A percentile compares a stretch with the other conserved stretches of the same genome.
phyloP scores from a whole-genome alignment of 1,139 yeast genomes.

The Hemisphaericaspora xylanilytica region DNA sequence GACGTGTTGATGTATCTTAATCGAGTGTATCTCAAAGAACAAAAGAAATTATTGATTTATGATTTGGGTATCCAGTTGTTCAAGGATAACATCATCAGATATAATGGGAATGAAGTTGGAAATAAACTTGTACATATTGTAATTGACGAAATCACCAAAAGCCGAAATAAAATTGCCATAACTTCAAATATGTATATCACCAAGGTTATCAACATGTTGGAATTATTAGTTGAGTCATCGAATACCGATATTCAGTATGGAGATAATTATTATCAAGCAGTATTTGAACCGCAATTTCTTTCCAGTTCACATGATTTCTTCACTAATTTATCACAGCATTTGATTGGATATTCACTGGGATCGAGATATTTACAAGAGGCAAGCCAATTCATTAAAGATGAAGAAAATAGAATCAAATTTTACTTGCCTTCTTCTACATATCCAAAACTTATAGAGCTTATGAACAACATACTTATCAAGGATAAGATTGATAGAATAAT shows the following conservation, averaged over 20 bases:
- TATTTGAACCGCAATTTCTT: slow-evolving; percentile 67
- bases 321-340: slow-evolving; percentile 42
- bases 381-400: slow-evolving; percentile 54
- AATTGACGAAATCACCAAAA: slow-evolving; percentile 56
- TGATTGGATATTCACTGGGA: slow-evolving; percentile 40
- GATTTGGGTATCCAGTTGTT: slow-evolving; percentile 73
- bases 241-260: slow-evolving; percentile 34
- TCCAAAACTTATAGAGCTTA: slow-evolving; percentile 51
- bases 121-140: slow-evolving; percentile 46
- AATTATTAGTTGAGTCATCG: slow-evolving; percentile 45
- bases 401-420: slow-evolving; percentile 52
- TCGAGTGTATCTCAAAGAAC: slow-evolving; percentile 78
- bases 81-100: slow-evolving; percentile 41
- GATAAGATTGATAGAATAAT: slow-evolving; percentile 49
- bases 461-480: slow-evolving; percentile 65
- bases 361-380: slow-evolving; percentile 55
- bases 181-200: slow-evolving; percentile 59
- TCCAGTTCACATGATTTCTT: slow-evolving; percentile 58
- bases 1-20: slow-evolving; percentile 87
- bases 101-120: slow-evolving; percentile 51
- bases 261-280: slow-evolving; percentile 58
- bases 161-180: slow-evolving; percentile 58
- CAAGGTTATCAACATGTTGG: slow-evolving; percentile 69
- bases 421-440: slow-evolving; percentile 56
- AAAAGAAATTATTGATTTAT: slow-evolving; percentile 62